Evolutionary conservation across 192 early-diverging fungal species (phyloP).

Genomic region (Mortierella claussenii): DNA sequence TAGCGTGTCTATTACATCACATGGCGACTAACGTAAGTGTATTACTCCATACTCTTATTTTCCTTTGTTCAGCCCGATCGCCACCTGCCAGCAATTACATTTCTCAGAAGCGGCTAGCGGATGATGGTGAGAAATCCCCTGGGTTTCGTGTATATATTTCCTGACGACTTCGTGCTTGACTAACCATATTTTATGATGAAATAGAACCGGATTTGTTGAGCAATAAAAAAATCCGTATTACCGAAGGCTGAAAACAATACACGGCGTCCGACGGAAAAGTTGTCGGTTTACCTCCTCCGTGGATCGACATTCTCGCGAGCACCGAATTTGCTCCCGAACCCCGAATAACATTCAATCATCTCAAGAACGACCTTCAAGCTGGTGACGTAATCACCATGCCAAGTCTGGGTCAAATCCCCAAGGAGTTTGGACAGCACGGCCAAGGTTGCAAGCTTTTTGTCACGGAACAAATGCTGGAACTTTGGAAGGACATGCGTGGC

Average conservation of each 20-base stretch:
- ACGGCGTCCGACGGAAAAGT: constrained; percentile 11
- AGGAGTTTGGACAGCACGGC: background rate
- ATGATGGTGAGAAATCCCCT: too few species aligned
- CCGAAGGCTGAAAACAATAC: constrained; percentile 9
- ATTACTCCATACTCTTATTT: too few species aligned
- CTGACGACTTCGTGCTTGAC: too few species aligned
- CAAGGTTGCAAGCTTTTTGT: constrained; percentile 11
- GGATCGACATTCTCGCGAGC: constrained; percentile 12
- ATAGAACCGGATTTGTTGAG: too few species aligned
- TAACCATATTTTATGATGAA: too few species aligned
- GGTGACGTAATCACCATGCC: constrained; percentile 11
- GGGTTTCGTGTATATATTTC: too few species aligned
- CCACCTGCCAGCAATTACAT: too few species aligned
- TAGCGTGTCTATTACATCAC: too few species aligned
- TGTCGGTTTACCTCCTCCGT: constrained; percentile 17
- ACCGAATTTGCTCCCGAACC: constrained; percentile 12
- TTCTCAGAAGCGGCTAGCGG: too few species aligned
- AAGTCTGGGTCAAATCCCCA: constrained; percentile 13
- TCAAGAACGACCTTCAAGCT: constrained; percentile 20
- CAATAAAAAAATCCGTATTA: constrained; percentile 31
- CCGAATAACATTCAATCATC: constrained; percentile 11
- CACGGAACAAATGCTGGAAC: constrained; percentile 43
- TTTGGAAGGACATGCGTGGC: too few species aligned
- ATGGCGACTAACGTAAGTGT: too few species aligned
- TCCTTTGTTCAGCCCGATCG: too few species aligned